These are phyloP conservation scores for Eutypella sp. DNA, from an alignment of 2,329 filamentous ascomycete species.

Conservation along the genomic window DNA sequence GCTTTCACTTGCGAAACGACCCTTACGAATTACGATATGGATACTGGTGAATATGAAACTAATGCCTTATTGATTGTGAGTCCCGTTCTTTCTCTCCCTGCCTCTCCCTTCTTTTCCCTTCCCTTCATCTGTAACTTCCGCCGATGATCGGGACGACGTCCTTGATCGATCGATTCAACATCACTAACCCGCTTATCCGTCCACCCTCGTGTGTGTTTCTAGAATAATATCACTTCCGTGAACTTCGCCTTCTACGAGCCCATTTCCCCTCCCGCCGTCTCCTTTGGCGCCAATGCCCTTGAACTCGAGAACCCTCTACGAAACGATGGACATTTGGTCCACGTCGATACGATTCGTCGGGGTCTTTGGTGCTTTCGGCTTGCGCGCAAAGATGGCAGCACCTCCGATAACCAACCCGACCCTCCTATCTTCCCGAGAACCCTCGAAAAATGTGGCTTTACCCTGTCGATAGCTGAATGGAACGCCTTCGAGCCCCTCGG, in stretches of 20 bases:
- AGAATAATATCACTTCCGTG: constrained; percentile 55
- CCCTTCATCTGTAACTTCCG: not conserved
- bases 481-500: constrained; percentile 45
- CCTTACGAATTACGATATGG: constrained; percentile 48
- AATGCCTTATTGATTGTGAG: constrained; percentile 55
- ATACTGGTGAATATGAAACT: constrained; percentile 59
- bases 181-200: too few species aligned
- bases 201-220: too few species aligned
- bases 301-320: constrained; percentile 49
- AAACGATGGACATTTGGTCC: constrained; percentile 48
- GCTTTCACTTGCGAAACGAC: constrained; percentile 13
- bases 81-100: too few species aligned
- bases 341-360: constrained; percentile 45
- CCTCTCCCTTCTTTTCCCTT: too few species aligned
- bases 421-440: constrained; percentile 30
- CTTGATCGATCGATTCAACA: too few species aligned
- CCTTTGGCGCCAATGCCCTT: constrained; percentile 41
- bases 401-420: constrained; percentile 14
- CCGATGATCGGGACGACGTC: constrained; percentile 9
- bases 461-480: constrained; percentile 42
- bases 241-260: constrained; percentile 52
- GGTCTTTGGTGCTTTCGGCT: constrained; percentile 53
- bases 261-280: constrained; percentile 35
- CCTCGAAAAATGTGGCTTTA: constrained; percentile 40
- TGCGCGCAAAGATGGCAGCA: constrained; percentile 36